These are phyloP conservation scores for Fusarium sp. DNA, from an alignment of 2,329 filamentous ascomycete species.

Conservation along the genomic window DNA sequence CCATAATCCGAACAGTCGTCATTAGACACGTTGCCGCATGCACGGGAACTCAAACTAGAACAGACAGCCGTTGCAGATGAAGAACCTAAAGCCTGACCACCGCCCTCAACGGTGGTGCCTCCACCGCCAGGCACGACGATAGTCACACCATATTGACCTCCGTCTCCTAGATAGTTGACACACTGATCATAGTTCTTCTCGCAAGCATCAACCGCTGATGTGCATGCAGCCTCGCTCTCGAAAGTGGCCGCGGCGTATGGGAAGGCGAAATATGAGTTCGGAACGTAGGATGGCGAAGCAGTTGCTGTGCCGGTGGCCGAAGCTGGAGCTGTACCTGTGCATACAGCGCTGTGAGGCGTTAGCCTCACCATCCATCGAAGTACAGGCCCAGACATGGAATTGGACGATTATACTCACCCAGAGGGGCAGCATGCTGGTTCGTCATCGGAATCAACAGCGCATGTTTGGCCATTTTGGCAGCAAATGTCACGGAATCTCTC, in stretches of 20 bases:
- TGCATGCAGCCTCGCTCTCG: slow-evolving; percentile 63
- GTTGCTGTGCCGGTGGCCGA: slow-evolving; percentile 54
- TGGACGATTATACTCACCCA: slow-evolving; percentile 55
- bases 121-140: slow-evolving; percentile 66
- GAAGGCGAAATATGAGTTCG: slow-evolving; percentile 70
- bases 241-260: slow-evolving; percentile 68
- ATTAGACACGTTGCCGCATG: slow-evolving; percentile 60
- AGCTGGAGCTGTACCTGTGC: slow-evolving; percentile 66
- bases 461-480: slow-evolving; percentile 63
- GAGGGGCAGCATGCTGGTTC: slow-evolving; percentile 66
- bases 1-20: slow-evolving; percentile 54
- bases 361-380: slow-evolving; percentile 9
- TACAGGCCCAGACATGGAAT: background rate
- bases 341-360: slow-evolving; percentile 59
- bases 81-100: slow-evolving; percentile 54
- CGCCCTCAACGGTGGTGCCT: slow-evolving; percentile 63
- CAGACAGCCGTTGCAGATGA: slow-evolving; percentile 66
- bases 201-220: slow-evolving; percentile 64
- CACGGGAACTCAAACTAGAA: slow-evolving; percentile 64
- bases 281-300: slow-evolving; percentile 62
- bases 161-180: slow-evolving; percentile 60
- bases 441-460: slow-evolving; percentile 61
- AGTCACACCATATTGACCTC: slow-evolving; percentile 63
- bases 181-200: slow-evolving; percentile 66
- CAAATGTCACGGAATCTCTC: slow-evolving; percentile 62